Base-by-base conservation (phyloP, 1,284 basidiomycete genomes). In the Fereydounia khargensis region DNA sequence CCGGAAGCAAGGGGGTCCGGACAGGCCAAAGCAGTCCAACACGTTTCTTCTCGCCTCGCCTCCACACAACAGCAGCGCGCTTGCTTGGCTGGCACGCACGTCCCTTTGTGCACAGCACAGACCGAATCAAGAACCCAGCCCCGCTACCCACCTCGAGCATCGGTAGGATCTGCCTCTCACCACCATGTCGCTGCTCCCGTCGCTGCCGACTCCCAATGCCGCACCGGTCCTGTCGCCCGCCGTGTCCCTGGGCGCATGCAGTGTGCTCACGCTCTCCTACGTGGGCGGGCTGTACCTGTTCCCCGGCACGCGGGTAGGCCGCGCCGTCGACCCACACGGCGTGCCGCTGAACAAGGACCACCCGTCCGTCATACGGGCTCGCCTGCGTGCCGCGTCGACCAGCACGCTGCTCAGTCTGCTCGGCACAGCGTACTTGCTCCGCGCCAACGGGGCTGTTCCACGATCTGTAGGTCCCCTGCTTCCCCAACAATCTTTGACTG, bases 231-330 rank as follows among this genome's bases (percentile, higher is more conserved):
- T 61, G 13, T 49, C 45, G 11, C 6, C 27, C 1, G 44, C 47
- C 9, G 46, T 62, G 13, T 49, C 59, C 1, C 44, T 62, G 4
- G 40, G 40, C 3, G 49, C 59, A 1, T 47, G 43, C 21, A 50
- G 49, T 28, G 19, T 76, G 21, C 74, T 80, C 47, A 79, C 79
- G 0, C 50, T 74, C 10, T 61, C 70, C 22, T 81, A 80, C 50
- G 80, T 81, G 21, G 79, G 78, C 4, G 77, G 74, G 4, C 76
- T 81, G 24, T 81, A 81, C 63, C 56, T 80, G 36, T 73, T 77
- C 6, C 73, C 76, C 28, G 34, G 58, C 2, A 59, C 60, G 40
- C 39, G 57, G 2, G 28, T 57, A 20, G 36, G 57, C 39, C 20
- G 27, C 3, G 47, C 33, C 2, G 40, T 37, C 6, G 58, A 58